A percentile compares a stretch with the other conserved stretches of the same genome.
phyloP scores from a whole-genome alignment of 1,139 yeast species.

The Lizanozyma gosingica region DNA sequence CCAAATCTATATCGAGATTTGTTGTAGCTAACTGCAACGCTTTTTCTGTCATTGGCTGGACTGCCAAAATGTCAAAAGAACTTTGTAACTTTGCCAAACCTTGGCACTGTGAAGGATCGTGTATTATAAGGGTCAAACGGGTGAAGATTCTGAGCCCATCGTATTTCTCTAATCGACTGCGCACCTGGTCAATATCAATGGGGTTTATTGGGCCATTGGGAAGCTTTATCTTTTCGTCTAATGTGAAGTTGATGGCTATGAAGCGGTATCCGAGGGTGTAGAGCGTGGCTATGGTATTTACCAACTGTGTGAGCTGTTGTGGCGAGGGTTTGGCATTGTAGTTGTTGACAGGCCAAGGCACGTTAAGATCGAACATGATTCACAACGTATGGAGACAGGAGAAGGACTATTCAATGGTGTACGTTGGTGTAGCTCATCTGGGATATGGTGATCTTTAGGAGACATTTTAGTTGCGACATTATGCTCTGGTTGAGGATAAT shows the following conservation, averaged over 20 bases:
- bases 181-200: slow-evolving; percentile 19
- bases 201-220: slow-evolving; percentile 39
- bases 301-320: slow-evolving; percentile 34
- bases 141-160: slow-evolving; percentile 52
- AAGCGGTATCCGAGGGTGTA: slow-evolving; percentile 62
- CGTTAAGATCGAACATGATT: slow-evolving; percentile 62
- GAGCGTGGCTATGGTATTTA: slow-evolving; percentile 45
- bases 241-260: slow-evolving; percentile 61
- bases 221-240: slow-evolving; percentile 48
- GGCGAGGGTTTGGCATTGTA: slow-evolving; percentile 33
- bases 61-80: slow-evolving; percentile 71
- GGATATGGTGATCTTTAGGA: too few species aligned
- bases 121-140: slow-evolving; percentile 65
- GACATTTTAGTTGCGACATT: too few species aligned
- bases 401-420: too few species aligned
- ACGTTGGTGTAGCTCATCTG: too few species aligned
- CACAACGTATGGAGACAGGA: too few species aligned
- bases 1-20: slow-evolving; percentile 67
- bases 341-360: slow-evolving; percentile 66
- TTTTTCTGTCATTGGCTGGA: slow-evolving; percentile 73
- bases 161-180: slow-evolving; percentile 7
- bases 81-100: slow-evolving; percentile 53
- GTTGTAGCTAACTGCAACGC: slow-evolving; percentile 69
- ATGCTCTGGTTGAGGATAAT: too few species aligned
- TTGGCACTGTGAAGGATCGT: slow-evolving; percentile 73